Evolutionary conservation across 371 early-diverging fungal genomes (phyloP).

Genomic region (Enteropsectra breve): DNA sequence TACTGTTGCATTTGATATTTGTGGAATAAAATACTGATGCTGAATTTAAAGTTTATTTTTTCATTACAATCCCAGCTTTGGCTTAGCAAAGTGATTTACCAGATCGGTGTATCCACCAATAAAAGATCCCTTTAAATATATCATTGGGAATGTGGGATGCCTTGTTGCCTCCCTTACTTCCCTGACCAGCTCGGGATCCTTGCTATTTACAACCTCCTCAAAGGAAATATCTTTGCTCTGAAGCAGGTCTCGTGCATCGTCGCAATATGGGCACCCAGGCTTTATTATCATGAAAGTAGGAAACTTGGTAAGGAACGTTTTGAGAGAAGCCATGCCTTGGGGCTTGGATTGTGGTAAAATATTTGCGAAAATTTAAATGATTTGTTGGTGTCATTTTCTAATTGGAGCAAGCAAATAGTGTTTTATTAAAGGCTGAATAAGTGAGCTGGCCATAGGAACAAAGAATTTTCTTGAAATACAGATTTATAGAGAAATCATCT

Average conservation of each 20-base stretch:
- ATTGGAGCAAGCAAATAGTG: not conserved
- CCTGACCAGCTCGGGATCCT: slow-evolving; percentile 17
- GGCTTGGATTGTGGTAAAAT: not conserved
- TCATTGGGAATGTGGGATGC: slow-evolving; percentile 43
- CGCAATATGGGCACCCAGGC: slow-evolving; percentile 42
- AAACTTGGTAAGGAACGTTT: slow-evolving; percentile 17
- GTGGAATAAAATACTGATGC: no score
- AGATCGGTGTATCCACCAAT: slow-evolving; percentile 56
- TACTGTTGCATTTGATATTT: no score
- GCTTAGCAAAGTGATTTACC: no score
- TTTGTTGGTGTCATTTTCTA: not conserved
- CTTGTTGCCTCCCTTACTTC: slow-evolving; percentile 23
- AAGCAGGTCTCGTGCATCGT: slow-evolving; percentile 24
- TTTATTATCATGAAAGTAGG: slow-evolving; percentile 34
- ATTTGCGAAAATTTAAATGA: not conserved
- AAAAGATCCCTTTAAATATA: slow-evolving; percentile 43
- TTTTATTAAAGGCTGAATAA: not conserved
- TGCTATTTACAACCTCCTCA: slow-evolving; percentile 6
- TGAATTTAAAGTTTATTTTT: no score
- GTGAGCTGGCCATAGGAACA: no score
- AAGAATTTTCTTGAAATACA: no score
- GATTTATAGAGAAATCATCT: no score
- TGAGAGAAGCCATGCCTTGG: not conserved
- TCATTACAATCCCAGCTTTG: no score
- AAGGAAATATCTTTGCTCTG: slow-evolving; percentile 23